These are phyloP conservation scores for Pistacia atlantica DNA, from an alignment of 345 rosid genomes.

Conservation along the genomic window DNA sequence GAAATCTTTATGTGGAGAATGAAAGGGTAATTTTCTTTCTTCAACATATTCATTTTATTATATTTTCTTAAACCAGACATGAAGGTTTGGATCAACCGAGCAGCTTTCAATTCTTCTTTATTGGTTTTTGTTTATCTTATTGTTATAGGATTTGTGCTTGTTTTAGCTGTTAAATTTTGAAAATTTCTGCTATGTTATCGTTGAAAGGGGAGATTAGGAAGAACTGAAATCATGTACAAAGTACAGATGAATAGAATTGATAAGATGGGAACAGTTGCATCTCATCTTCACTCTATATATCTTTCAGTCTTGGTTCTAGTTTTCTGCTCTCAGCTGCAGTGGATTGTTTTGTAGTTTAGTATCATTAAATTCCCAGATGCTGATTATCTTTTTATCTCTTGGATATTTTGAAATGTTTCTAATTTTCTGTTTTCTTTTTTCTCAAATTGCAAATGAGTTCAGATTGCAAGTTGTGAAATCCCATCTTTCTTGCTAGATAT, in stretches of 20 bases:
- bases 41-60: background rate
- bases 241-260: no score
- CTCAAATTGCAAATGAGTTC: background rate
- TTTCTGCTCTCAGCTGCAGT: slow-evolving; percentile 4
- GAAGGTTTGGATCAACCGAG: background rate
- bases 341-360: background rate
- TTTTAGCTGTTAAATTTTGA: background rate
- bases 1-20: slow-evolving; percentile 88
- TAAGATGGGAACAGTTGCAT: background rate
- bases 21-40: slow-evolving; percentile 71
- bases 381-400: background rate
- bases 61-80: background rate
- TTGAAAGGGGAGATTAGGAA: no score
- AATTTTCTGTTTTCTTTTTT: background rate
- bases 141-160: background rate
- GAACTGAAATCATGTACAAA: no score
- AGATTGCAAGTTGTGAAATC: background rate
- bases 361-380: background rate
- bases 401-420: background rate
- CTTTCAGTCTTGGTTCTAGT: background rate
- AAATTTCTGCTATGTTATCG: background rate
- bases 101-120: background rate
- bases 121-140: background rate
- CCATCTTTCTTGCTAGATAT: background rate
- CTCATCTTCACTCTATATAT: background rate